A percentile compares a stretch with the other conserved stretches of the same genome.
Conservation (phyloP, 768 basidiomycete genomes). For the Podaxis sp. region DNA sequence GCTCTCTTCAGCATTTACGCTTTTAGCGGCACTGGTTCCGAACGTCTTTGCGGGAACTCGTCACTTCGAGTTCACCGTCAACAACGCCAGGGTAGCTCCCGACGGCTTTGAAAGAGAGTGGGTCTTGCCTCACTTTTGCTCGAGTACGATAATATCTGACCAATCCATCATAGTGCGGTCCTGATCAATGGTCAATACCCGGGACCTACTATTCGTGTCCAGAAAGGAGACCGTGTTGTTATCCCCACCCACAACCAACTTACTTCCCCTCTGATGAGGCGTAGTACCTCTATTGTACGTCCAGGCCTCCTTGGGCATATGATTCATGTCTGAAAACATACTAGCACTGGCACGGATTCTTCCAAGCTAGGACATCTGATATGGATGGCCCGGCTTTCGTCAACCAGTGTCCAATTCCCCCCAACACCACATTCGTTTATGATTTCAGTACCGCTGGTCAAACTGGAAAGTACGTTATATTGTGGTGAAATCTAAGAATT, state of each 20-base stretch:
- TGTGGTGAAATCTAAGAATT: not conserved
- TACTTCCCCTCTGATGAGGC: slow-evolving; percentile 34
- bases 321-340: not conserved
- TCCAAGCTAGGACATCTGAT: slow-evolving; percentile 20
- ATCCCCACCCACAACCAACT: slow-evolving; percentile 21
- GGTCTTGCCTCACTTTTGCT: not conserved
- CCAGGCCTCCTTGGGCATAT: not conserved
- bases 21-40: not conserved
- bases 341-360: slow-evolving; percentile 24
- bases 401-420: slow-evolving; percentile 29
- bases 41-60: not conserved
- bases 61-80: slow-evolving; percentile 28
- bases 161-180: slow-evolving; percentile 3
- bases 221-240: not conserved
- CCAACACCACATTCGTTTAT: slow-evolving; percentile 28
- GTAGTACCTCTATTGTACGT: slow-evolving; percentile 26
- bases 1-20: not conserved
- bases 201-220: slow-evolving; percentile 4
- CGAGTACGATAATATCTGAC: not conserved
- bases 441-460: slow-evolving; percentile 25
- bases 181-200: not conserved
- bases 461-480: slow-evolving; percentile 21
- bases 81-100: slow-evolving; percentile 42
- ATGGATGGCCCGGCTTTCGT: slow-evolving; percentile 28
- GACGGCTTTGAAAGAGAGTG: slow-evolving; percentile 41